Evolutionary conservation across 495 filamentous ascomycete species (phyloP), one percentile per base, ranked within the genome.

Genomic region (Cetradonia linearis): DNA sequence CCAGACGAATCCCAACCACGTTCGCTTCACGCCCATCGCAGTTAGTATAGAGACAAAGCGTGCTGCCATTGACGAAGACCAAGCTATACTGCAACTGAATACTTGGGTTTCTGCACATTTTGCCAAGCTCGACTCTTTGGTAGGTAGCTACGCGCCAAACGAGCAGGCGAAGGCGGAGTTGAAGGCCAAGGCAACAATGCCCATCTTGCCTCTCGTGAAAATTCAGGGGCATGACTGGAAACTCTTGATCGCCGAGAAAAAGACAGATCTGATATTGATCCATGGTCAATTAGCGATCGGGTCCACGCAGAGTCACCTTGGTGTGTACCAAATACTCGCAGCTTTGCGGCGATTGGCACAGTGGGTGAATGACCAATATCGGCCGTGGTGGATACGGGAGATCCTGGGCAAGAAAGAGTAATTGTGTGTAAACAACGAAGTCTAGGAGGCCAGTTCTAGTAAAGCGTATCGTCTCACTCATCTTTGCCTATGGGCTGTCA

Each of bases 21-120:
- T 46, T 13, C 55, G 55, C 38, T 46, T 27, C 55, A 40, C 13
- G 16, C 55, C 37, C 14, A 57, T 57, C 14, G 55, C 16, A 14
- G 36, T 57, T 18, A 57, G 36, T 18, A 42, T 57, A 8, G 36
- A 40, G 18, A 57, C 55, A 5, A 57, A 42, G 55, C 20, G 18
- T 25, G 36, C 7, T 16, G n/a, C n/a, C 5, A 25, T 57, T 10
- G 55, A 25, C 13, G 55, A 57, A 30, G 55, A 42, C 2, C 20
- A 57, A 34, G 55, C 36, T 11, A 16, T 25, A 3, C 20, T 57
- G 18, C 55, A 57, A 14, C 16, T 59, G 13, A 33, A 25, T 10
- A 42, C 44, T 10, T 47, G 44, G 44, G 20, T 47, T 16, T 10
- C 10, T n/a, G 44, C 44, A 20, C 44, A 47, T 9, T 47, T n/a